Evolutionary conservation across 495 filamentous ascomycete genomes (phyloP).

Genomic region (Penicillium alfredii): DNA sequence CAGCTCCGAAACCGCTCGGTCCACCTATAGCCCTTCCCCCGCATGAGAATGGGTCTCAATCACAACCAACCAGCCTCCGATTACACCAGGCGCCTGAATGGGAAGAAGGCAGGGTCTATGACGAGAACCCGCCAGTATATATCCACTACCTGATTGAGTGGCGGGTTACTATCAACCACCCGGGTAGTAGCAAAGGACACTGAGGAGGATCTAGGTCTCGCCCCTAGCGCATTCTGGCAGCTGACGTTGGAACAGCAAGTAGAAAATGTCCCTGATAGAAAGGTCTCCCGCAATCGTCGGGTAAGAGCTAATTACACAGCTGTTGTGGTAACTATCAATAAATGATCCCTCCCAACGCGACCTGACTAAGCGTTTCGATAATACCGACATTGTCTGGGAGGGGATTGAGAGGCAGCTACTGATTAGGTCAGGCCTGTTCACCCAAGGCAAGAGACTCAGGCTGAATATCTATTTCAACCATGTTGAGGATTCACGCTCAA

Average conservation of each 20-base stretch:
- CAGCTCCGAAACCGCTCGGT: too few species aligned
- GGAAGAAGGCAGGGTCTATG: too few species aligned
- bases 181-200: slow-evolving; percentile 28
- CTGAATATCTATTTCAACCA: background rate
- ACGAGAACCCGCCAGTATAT: too few species aligned
- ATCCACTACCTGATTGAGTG: too few species aligned
- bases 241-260: slow-evolving; percentile 7
- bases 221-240: slow-evolving; percentile 20
- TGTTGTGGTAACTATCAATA: background rate
- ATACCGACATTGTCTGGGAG: slow-evolving; percentile 10
- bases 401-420: slow-evolving; percentile 13
- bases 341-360: background rate
- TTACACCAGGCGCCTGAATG: too few species aligned
- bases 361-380: slow-evolving; percentile 4
- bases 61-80: too few species aligned
- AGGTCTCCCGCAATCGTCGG: slow-evolving; percentile 5
- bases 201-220: slow-evolving; percentile 23
- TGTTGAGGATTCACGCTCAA: too few species aligned
- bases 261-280: slow-evolving; percentile 5
- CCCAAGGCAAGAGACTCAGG: slow-evolving; percentile 1
- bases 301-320: background rate
- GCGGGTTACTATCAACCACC: too few species aligned
- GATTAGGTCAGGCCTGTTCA: slow-evolving; percentile 5
- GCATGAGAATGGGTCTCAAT: too few species aligned
- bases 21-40: too few species aligned